phyloP scores from a whole-genome alignment of 495 filamentous ascomycete species.

The Aspergillus taichungensis region DNA sequence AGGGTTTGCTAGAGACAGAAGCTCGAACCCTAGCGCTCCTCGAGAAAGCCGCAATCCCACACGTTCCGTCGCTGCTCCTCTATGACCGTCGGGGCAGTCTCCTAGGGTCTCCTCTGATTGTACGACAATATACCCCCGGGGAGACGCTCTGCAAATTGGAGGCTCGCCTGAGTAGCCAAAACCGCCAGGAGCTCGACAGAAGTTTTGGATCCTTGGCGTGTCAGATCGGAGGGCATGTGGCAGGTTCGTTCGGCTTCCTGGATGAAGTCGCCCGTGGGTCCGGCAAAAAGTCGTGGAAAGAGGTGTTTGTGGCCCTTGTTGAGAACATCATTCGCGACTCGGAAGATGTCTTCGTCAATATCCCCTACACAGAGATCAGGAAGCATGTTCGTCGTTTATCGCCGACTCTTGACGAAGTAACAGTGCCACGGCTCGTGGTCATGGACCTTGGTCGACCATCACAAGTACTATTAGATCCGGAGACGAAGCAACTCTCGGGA shows the following conservation, averaged over 20 bases:
- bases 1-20: slow-evolving; percentile 47
- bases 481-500: slow-evolving; percentile 35
- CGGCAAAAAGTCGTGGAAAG: slow-evolving; percentile 50
- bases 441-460: slow-evolving; percentile 46
- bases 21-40: slow-evolving; percentile 43
- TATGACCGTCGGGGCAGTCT: slow-evolving; percentile 33
- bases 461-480: slow-evolving; percentile 50
- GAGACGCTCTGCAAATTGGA: slow-evolving; percentile 33
- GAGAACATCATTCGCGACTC: slow-evolving; percentile 58
- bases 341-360: slow-evolving; percentile 58
- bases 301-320: slow-evolving; percentile 50
- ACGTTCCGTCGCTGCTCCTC: slow-evolving; percentile 44
- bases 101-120: slow-evolving; percentile 38
- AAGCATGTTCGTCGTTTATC: slow-evolving; percentile 39
- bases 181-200: slow-evolving; percentile 37
- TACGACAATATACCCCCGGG: slow-evolving; percentile 42
- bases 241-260: slow-evolving; percentile 40
- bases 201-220: slow-evolving; percentile 27
- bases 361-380: slow-evolving; percentile 58
- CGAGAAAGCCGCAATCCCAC: slow-evolving; percentile 31
- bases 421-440: slow-evolving; percentile 46
- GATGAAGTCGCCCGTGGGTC: slow-evolving; percentile 36
- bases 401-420: slow-evolving; percentile 46
- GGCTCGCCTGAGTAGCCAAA: slow-evolving; percentile 22
- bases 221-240: slow-evolving; percentile 31